Evolutionary conservation across 371 early-diverging fungal genomes (phyloP).

Genomic region (Fennellomyces sp.): DNA sequence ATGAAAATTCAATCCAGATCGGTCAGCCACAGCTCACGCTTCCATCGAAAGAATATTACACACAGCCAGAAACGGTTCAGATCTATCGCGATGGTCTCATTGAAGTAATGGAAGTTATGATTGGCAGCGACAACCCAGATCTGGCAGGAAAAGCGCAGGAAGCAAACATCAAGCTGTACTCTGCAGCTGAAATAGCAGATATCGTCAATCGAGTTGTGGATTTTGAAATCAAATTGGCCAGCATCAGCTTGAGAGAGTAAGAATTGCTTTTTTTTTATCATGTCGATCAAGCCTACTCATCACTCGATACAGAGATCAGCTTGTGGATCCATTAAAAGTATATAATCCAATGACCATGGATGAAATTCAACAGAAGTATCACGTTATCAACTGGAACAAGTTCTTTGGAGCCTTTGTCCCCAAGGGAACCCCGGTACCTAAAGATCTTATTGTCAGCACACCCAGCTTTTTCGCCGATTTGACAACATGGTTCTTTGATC

Average conservation of each 20-base stretch:
- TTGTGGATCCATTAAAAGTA: conserved; percentile 44
- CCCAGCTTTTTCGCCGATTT: conserved; percentile 18
- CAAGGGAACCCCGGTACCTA: background rate
- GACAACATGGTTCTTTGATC: background rate
- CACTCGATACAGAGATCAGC: conserved; percentile 31
- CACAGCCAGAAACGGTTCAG: conserved; percentile 27
- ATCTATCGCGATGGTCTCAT: conserved; percentile 41
- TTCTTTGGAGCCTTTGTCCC: conserved; percentile 11
- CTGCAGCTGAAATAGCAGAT: conserved; percentile 12
- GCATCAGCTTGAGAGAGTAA: conserved; percentile 14
- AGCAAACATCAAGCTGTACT: conserved; percentile 6
- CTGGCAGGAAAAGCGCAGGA: conserved; percentile 1
- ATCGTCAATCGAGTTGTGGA: conserved; percentile 43
- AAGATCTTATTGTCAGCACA: conserved; percentile 5
- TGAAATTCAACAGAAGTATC: conserved; percentile 32
- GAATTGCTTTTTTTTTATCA: background rate
- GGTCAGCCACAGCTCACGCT: conserved; percentile 43
- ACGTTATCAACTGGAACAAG: conserved; percentile 25
- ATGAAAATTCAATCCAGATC: conserved; percentile 36
- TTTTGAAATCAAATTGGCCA: conserved; percentile 54
- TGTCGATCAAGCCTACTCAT: background rate
- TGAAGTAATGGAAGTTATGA: conserved; percentile 14
- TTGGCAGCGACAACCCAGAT: conserved; percentile 9
- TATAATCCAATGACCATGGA: conserved; percentile 53
- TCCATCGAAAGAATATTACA: conserved; percentile 66